Evolutionary conservation across 345 rosid species (phyloP), one percentile per base, ranked within the genome.

Genomic region (Eucalyptus globulus): DNA sequence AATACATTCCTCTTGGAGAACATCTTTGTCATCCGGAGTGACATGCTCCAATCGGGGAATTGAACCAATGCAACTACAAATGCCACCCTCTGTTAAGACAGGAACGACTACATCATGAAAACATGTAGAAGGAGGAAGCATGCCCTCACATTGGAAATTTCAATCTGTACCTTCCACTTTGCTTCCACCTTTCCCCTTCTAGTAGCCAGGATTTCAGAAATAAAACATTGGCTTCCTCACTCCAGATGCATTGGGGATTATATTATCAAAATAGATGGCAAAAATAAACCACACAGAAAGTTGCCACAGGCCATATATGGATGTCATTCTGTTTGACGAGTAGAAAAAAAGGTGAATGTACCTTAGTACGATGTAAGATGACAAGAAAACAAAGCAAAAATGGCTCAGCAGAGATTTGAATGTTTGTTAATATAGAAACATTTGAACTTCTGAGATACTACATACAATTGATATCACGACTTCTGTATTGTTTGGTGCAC

Each of bases 211-310:
- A 51, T 93, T 94, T 29, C 96, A 90, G 27, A 54, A 54, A 54
- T 22, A 54, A 54, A 54, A 54, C 60, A 22, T 4, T 54, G 27
- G 60, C 11, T 54, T 54, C 91, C 99, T 95, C 87, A 97, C 95
- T 88, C 99, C 98, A 27, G 95, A 94, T 9, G 95, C 95, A 89
- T 97, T 97, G 86, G 98, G 97, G 89, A 95, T 87, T 89, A 97
- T 95, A 91, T 97, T 96, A 89, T 97, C 99, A 3, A 97, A 95
- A 95, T 97, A 97, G 89, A 97, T 94, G 24, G 99, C 99, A 93
- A 96, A 91, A 88, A 93, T 89, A 89, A 97, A 88, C 99, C 99
- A 96, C 89, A 93, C 43, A 54, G 92, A 95, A 96, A 21, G 97
- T 94, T n/a, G 91, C 93, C 60, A 94, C 62, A 87, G 96, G 95